Percentiles rank a stretch among this genome's conserved stretches.
These are phyloP conservation scores for Fomitopsis betulina DNA, from an alignment of 1,284 basidiomycete genomes.

Conservation along the genomic window DNA sequence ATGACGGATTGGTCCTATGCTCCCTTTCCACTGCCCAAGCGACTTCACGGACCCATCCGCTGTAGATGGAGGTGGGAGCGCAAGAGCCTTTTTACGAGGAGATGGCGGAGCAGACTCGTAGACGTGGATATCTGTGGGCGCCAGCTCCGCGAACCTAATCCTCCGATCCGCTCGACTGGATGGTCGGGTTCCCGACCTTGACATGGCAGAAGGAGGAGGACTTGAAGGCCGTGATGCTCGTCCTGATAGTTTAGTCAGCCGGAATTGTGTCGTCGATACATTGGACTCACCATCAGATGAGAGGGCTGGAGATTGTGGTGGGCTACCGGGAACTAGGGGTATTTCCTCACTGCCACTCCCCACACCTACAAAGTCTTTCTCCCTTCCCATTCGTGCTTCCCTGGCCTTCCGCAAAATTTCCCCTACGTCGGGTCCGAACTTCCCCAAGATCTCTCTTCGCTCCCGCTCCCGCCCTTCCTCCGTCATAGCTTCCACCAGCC, in stretches of 20 bases:
- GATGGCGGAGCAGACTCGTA: conserved; percentile 78
- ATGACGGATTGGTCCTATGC: not conserved
- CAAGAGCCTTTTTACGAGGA: conserved; percentile 46
- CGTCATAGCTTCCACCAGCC: conserved; percentile 41
- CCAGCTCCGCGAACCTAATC: conserved; percentile 52
- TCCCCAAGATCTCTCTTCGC: conserved; percentile 54
- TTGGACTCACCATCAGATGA: not conserved
- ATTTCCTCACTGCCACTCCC: not conserved
- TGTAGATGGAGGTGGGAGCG: conserved; percentile 45
- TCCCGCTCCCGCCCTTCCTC: conserved; percentile 42
- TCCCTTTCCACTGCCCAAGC: conserved; percentile 38
- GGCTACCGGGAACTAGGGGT: not conserved
- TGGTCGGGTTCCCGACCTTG: conserved; percentile 33
- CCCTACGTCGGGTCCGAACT: conserved; percentile 60
- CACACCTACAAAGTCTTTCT: not conserved
- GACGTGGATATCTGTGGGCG: conserved; percentile 56
- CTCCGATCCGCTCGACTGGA: conserved; percentile 37
- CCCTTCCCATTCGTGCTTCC: conserved; percentile 21
- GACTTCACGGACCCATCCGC: conserved; percentile 43
- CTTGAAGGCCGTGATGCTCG: conserved; percentile 20
- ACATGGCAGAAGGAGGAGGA: conserved; percentile 21
- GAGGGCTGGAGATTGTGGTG: not conserved
- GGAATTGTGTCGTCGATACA: not conserved
- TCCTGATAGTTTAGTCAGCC: conserved; percentile 8
- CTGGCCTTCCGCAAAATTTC: conserved; percentile 54